Conservation (phyloP, 2,329 filamentous ascomycete species). For the Alternaria sp. region DNA sequence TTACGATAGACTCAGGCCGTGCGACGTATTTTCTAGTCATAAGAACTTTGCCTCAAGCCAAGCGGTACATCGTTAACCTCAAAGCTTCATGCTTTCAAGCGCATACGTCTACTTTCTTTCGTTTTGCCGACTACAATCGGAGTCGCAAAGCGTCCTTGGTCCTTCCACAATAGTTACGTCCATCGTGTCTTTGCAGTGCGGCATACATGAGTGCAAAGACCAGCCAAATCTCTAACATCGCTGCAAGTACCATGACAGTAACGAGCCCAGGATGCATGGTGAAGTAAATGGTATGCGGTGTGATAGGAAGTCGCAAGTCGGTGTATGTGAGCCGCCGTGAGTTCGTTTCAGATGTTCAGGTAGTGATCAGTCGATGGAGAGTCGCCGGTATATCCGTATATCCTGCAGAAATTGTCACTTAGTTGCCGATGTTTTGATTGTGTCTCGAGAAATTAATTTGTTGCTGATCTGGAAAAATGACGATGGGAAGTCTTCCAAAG, state of each 20-base stretch:
- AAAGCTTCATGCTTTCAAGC: background rate
- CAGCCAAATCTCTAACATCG: constrained; percentile 15
- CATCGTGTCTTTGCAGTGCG: constrained; percentile 8
- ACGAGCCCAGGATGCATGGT: constrained; percentile 12
- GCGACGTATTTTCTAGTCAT: background rate
- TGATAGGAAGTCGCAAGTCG: background rate
- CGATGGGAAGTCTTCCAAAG: background rate
- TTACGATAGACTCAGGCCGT: too few relatives aligned
- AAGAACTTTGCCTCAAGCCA: background rate
- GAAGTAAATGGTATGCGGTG: background rate
- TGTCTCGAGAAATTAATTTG: background rate
- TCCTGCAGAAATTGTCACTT: background rate
- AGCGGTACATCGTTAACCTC: background rate
- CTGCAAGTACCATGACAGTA: background rate
- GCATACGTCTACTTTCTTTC: background rate
- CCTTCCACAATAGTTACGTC: constrained; percentile 4
- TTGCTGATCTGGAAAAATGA: background rate
- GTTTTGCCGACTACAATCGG: background rate
- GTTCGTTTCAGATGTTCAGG: background rate
- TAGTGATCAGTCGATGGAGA: background rate
- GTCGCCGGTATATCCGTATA: background rate
- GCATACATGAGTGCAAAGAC: constrained; percentile 19
- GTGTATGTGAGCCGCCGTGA: background rate
- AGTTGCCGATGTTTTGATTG: background rate
- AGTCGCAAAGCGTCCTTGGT: constrained; percentile 6